Evolutionary conservation across 257 asterid genomes (phyloP), one percentile per base, ranked within the genome.

Genomic region (Nicotiana benthamiana): DNA sequence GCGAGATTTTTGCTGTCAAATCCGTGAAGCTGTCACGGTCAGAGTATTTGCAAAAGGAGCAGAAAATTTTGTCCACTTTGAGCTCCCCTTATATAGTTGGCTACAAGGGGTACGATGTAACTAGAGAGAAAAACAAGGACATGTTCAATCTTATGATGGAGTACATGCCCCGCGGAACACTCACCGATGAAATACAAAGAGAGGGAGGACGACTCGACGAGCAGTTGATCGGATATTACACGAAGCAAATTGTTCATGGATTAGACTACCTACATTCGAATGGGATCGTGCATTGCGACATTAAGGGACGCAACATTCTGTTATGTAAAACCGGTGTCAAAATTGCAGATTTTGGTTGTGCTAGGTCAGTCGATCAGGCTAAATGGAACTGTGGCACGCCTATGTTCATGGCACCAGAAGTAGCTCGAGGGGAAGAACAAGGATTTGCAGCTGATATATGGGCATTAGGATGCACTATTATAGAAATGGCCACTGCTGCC

Each of bases 331-430:
- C 67, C 7, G 92, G 81, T 48, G 87, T 74, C 13, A 91, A 94
- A 26, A 89, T 94, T 5, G 89, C 92, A 0, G 94, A 94, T 30
- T 92, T 94, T 6, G 95, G 98, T 17, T 89, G 97, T 46, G 89
- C 97, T 8, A 92, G 87, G 87, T 46, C 22, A 13, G 27, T 60
- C 0, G 65, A 84, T 67, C n/a, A 10, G 12, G 52, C 63, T 57
- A 57, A n/a, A 2, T 66, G 75, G 13, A 52, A 81, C 3, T 88
- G 94, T 1, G 94, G 96, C 59, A 91, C 98, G 7, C 98, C 98
- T 57, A 74, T 89, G 88, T 94, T 83, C 82, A 94, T 92, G 98
- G 87, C 92, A 30, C 98, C 97, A 77, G 95, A 94, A 79, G 97
- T 87, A 0, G 95, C 91, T 12, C 85, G 90, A 0, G 94, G 95